Base-by-base conservation (phyloP, 768 basidiomycete genomes). In the Trametes cinnabarina region DNA sequence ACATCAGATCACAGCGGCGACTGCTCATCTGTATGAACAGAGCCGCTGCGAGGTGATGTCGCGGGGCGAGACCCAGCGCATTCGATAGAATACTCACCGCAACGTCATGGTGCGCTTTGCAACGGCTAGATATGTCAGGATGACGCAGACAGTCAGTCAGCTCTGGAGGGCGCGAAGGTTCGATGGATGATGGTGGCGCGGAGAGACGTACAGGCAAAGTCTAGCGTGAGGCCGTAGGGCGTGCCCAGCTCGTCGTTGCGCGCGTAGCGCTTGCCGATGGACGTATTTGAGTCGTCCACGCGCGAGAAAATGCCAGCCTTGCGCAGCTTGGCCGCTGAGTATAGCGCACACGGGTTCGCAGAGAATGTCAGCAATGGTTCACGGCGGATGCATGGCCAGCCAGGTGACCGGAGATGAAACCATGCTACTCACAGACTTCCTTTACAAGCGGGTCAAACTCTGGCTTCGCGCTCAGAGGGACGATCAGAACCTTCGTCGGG, bases 241-340 rank as follows among this genome's bases (percentile, higher is more conserved):
- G 97, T 98, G 62, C 97, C 97, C 43, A 99, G 82, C 75, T 98
- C 97, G 74, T 99, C 97, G 74, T 98, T 99, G 57, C 97, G 85
- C 12, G 97, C 86, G 74, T 98, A 98, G 14, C 96, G 93, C 76
- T 92, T 95, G 40, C 97, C 97, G 68, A 98, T 98, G 8, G 92
- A 88, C 32, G 90, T 87, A 65, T 88, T 91, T 22, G 95, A 98
- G 70, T 98, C 96, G 71, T 98, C 97, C 3, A 98, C 95, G 50
- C 94, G 84, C 47, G 92, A 88, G 69, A 94, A 92, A 51, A 98
- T 82, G 60, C 97, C 96, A 8, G 88, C 88, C 68, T 82, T 82
- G 63, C 97, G 88, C 68, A 98, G 78, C 71, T 94, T 92, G 32
- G 83, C 78, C 47, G 95, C 95, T 97, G 74, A 61, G 26, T 25